phyloP scores from a whole-genome alignment of 2,329 filamentous ascomycete species.

The Leptoxyphium fumago region DNA sequence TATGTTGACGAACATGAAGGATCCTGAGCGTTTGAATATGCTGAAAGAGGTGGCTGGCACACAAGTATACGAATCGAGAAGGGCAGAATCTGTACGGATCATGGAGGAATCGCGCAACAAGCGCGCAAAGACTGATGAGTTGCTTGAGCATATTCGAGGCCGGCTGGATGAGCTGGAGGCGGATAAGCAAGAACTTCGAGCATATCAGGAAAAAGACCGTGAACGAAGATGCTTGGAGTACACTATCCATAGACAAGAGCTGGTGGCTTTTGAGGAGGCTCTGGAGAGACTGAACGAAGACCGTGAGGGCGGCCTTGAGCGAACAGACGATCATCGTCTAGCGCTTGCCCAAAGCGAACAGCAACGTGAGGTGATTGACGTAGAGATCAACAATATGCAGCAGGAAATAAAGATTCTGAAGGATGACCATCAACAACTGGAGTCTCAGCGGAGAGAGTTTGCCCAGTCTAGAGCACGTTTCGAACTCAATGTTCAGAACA shows the following conservation, averaged over 20 bases:
- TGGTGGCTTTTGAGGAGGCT: constrained; percentile 60
- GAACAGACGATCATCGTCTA: constrained; percentile 65
- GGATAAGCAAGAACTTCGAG: constrained; percentile 89
- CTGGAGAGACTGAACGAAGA: constrained; percentile 73
- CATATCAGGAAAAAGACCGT: constrained; percentile 87
- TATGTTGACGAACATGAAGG: constrained; percentile 96
- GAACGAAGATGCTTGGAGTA: constrained; percentile 88
- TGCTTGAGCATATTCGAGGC: constrained; percentile 82
- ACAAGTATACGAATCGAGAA: constrained; percentile 85
- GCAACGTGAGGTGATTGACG: constrained; percentile 60
- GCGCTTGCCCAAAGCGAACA: constrained; percentile 66
- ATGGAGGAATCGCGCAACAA: constrained; percentile 96
- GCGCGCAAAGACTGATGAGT: constrained; percentile 82
- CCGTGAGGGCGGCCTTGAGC: constrained; percentile 68
- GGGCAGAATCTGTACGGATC: constrained; percentile 85
- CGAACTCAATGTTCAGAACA: constrained; percentile 68
- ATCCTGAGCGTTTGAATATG: constrained; percentile 73
- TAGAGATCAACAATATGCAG: constrained; percentile 63
- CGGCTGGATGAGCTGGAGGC: constrained; percentile 81
- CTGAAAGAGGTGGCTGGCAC: constrained; percentile 98
- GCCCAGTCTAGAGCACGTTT: constrained; percentile 69
- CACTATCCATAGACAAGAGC: constrained; percentile 81
- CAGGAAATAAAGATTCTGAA: constrained; percentile 73
- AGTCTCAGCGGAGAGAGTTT: constrained; percentile 74
- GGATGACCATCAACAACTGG: constrained; percentile 73